Percentiles rank a stretch among this genome's conserved stretches.
phyloP scores from a whole-genome alignment of 2,329 filamentous ascomycete genomes.

The Myriosclerotinia scirpicola region DNA sequence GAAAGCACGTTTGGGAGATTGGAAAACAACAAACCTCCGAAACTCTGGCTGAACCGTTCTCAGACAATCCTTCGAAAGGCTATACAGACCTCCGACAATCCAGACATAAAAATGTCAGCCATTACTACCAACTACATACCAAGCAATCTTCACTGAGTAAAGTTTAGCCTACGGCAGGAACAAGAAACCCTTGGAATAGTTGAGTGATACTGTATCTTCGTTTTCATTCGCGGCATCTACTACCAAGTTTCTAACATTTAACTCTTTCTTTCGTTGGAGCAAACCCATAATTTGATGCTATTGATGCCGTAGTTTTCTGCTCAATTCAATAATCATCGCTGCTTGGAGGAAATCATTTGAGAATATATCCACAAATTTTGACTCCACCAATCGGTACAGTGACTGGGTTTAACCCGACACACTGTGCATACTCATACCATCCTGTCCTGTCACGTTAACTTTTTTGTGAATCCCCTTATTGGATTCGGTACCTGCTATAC shows the following conservation, averaged over 20 bases:
- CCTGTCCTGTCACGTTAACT: not conserved
- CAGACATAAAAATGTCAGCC: not conserved
- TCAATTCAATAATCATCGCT: not conserved
- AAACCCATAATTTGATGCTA: not conserved
- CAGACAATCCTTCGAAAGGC: not conserved
- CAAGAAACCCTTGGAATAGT: not conserved
- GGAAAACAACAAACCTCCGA: not conserved
- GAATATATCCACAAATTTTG: not conserved
- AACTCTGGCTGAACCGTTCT: not conserved
- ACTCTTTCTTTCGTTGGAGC: not conserved
- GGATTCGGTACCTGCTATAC: not conserved
- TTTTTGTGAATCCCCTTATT: not conserved
- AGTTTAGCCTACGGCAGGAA: not conserved
- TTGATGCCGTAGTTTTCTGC: not conserved
- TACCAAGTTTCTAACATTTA: not conserved
- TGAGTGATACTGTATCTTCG: not conserved
- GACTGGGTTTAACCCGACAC: no score
- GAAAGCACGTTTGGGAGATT: not conserved
- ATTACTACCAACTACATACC: not conserved
- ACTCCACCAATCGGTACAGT: slow-evolving; percentile 12
- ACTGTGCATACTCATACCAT: not conserved
- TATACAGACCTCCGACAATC: not conserved
- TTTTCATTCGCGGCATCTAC: slow-evolving; percentile 11
- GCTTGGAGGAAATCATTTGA: slow-evolving; percentile 10
- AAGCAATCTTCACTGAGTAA: no score